Evolutionary conservation across 768 basidiomycete species (phyloP), one percentile per base, ranked within the genome.

Genomic region (Lactarius pseudohatsudake): DNA sequence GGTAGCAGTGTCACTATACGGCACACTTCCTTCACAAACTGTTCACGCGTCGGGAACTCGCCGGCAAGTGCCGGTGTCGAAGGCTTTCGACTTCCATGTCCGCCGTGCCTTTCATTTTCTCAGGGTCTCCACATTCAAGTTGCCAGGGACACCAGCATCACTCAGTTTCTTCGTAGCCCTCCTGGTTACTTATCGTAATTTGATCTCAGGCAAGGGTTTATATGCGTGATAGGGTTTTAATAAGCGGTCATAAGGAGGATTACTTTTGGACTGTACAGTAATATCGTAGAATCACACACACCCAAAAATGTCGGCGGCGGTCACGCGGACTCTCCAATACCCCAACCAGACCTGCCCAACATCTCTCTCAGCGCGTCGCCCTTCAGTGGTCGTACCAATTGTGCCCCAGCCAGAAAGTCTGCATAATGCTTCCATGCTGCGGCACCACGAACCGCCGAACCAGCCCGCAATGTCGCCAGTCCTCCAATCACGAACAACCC

Each of bases 401-500:
- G 82, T 16, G 79, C 76, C 34, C 83, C 81, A 15, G 76, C 73
- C 72, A 90, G 70, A 74, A 81, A 90, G 61, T 84, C 75, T 28
- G 82, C 82, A 72, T 87, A 90, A 67, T 87, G 78, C 67, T 77
- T 78, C 89, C 89, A 90, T 26, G 84, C 82, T 53, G 50, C 70
- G 45, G 71, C 74, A 15, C 68, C 64, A 26, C 60, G 59, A 66
- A 71, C 74, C 11, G 53, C 53, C 70, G 77, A 81, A 26, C 87
- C 81, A 45, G 79, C 78, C 67, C 79, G 77, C 64, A 93, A 78
- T 18, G 92, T 93, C 66, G 77, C 78, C 65, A 91, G 78, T 66
- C 82, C 92, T 41, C 93, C 92, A 4, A 94, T 80, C 11, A 95
- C 83, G 72, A 94, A 91, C 68, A 94, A 74, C n/a, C 89, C 92